Conservation (phyloP, 2,329 filamentous ascomycete species). For the Sclerotinia minor region DNA sequence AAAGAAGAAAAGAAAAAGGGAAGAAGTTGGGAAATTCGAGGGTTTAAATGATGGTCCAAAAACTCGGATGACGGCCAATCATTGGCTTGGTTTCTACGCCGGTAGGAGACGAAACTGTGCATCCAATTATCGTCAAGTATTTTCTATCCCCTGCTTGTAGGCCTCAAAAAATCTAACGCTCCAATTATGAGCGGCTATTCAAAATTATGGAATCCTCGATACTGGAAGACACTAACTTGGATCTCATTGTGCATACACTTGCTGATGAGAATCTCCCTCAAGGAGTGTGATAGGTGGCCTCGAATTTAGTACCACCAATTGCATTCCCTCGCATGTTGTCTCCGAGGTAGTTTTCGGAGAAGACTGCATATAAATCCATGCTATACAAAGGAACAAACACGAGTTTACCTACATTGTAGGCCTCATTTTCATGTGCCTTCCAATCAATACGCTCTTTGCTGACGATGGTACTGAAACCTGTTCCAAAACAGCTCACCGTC, state of each 20-base stretch:
- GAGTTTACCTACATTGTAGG: background rate
- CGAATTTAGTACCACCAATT: background rate
- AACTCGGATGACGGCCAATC: constrained; percentile 8
- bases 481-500: background rate
- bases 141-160: background rate
- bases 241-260: background rate
- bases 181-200: background rate
- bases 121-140: background rate
- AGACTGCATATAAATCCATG: background rate
- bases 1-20: background rate
- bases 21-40: constrained; percentile 1
- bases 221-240: background rate
- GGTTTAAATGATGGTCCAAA: constrained; percentile 5
- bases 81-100: background rate
- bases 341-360: background rate
- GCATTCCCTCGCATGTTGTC: no score
- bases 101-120: background rate
- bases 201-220: background rate
- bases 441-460: background rate
- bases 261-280: background rate
- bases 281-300: background rate
- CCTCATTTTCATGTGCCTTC: constrained; percentile 2
- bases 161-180: constrained; percentile 4
- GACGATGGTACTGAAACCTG: background rate
- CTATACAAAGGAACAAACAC: background rate